Conservation (phyloP, 1,284 basidiomycete species). For the Fomitopsis pinicola region DNA sequence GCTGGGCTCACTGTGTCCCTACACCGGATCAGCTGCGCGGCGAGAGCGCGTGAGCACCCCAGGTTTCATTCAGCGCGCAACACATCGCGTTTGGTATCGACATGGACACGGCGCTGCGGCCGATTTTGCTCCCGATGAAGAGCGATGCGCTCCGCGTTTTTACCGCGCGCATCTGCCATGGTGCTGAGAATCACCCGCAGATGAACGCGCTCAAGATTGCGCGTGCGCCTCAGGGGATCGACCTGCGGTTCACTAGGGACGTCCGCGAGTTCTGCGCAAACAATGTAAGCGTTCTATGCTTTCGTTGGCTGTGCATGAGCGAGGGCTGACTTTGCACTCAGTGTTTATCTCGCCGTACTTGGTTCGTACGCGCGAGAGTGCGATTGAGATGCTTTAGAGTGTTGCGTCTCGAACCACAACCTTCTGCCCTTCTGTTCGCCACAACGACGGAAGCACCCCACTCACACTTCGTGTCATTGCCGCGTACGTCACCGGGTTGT, state of each 20-base stretch:
- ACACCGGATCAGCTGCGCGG: conserved; percentile 49
- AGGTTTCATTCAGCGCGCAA: conserved; percentile 42
- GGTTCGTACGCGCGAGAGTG: background rate
- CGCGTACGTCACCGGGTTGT: too few relatives aligned
- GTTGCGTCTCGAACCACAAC: background rate
- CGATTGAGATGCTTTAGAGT: background rate
- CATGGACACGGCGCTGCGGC: conserved; percentile 46
- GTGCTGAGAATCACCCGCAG: conserved; percentile 21
- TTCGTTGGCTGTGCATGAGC: background rate
- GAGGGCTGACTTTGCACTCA: conserved; percentile 6
- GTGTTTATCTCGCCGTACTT: conserved; percentile 2
- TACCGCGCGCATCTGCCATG: conserved; percentile 26
- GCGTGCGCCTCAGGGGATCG: conserved; percentile 23
- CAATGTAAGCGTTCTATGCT: conserved; percentile 15
- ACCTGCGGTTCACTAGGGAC: conserved; percentile 20
- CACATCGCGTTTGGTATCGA: conserved; percentile 57
- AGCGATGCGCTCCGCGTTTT: conserved; percentile 18
- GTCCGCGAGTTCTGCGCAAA: conserved; percentile 22
- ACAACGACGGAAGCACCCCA: background rate
- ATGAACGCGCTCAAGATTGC: conserved; percentile 23
- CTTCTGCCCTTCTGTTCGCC: background rate
- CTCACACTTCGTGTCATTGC: conserved; percentile 1
- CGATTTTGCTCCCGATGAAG: conserved; percentile 34
- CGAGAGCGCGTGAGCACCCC: conserved; percentile 44
- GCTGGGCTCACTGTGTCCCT: too few relatives aligned